Conservation (phyloP, 2,329 filamentous ascomycete species). For the Talaromyces sp. region DNA sequence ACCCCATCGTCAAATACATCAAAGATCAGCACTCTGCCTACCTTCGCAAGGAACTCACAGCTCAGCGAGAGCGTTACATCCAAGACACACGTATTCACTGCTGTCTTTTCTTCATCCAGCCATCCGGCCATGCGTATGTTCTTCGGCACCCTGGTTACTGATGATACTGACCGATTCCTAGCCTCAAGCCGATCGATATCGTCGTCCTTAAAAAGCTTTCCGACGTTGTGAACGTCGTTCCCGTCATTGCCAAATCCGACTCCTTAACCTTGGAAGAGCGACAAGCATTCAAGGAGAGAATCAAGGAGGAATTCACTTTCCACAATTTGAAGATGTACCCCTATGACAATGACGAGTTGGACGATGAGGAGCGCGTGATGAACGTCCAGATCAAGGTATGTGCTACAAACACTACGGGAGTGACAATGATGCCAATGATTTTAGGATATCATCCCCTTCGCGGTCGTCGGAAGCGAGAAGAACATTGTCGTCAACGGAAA, state of each 20-base stretch:
- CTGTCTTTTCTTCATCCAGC: conserved; percentile 99
- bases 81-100: conserved; percentile 99
- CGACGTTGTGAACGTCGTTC: conserved; percentile 98
- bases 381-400: conserved; percentile 95
- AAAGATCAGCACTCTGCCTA: conserved; percentile 99
- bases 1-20: conserved; percentile 99
- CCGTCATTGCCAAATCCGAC: conserved; percentile 97
- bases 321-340: conserved; percentile 99
- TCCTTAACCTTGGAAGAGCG: conserved; percentile 94
- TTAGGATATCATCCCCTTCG: conserved; percentile 90
- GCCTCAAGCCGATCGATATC: conserved; percentile 96
- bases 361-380: conserved; percentile 89
- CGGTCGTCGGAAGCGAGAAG: conserved; percentile 96
- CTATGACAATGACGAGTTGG: conserved; percentile 98
- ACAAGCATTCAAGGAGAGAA: conserved; percentile 94
- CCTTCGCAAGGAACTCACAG: conserved; percentile 97
- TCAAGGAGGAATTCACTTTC: conserved; percentile 99
- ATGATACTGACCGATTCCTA: conserved; percentile 24
- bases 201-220: conserved; percentile 99
- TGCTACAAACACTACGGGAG: conserved; percentile 25
- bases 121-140: conserved; percentile 78
- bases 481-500: conserved; percentile 96
- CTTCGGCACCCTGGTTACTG: background rate
- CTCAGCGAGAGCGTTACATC: conserved; percentile 97
- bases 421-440: conserved; percentile 20